Evolutionary conservation across 768 basidiomycete genomes (phyloP), one percentile per base, ranked within the genome.

Genomic region (Albatrellus ellisii): DNA sequence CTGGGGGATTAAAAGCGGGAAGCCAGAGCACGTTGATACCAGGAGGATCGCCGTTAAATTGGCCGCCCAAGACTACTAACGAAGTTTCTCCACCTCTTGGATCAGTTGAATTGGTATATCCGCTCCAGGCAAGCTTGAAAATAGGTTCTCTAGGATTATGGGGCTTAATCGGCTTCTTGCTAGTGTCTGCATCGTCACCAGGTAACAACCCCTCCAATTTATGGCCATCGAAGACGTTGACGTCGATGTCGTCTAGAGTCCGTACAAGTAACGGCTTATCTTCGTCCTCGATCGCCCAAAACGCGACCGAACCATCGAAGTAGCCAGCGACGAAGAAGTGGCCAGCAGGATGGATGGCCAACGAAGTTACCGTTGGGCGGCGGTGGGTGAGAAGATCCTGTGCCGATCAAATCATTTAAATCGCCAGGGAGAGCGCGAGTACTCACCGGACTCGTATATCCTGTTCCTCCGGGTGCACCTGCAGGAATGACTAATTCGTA

Each of bases 111-210:
- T 79, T 77, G 0, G 78, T 64, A 57, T 80, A 88, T 1, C 73
- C 71, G 43, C 80, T 83, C 90, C 89, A 95, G 0, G 81, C 65
- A 4, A 92, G 64, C 55, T 85, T 90, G 68, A 84, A 89, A 26
- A 95, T 73, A 4, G 90, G 85, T 52, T 91, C 88, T 50, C 78
- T 55, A 17, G 59, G 53, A 21, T 26, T 44, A 25, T 48, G 39
- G 14, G 41, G 39, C 26, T 47, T 39, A 4, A 44, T 39, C 6
- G 49, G 35, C 14, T 52, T 47, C 9, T 50, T 21, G 25, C 35
- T 36, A 9, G 20, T 46, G 6, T 50, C 51, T 4, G 52, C 42
- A 2, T 54, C 52, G 3, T 66, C 55, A 6, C 44, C 41, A 1
- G 56, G 39, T 6, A 62, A 42, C 18, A 61, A 56, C 26, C 63